Conservation (phyloP, 352 stramenopile species). For the Pseudoperonospora humuli region DNA sequence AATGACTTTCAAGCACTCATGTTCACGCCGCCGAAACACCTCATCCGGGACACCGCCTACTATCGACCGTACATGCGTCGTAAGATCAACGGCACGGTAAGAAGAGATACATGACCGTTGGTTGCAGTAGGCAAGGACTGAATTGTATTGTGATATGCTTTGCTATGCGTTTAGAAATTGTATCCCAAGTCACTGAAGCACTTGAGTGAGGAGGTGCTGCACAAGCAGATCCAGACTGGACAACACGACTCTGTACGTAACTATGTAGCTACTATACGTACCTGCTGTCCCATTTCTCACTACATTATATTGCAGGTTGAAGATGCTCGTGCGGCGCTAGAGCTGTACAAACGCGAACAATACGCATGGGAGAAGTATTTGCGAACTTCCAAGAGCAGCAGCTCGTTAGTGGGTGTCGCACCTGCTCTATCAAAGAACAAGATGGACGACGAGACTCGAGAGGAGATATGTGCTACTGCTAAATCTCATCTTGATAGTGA, state of each 20-base stretch:
- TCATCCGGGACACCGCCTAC: conserved; percentile 77
- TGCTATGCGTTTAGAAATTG: conserved; percentile 56
- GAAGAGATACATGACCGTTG: conserved; percentile 1
- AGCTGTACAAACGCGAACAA: conserved; percentile 80
- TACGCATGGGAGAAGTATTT: conserved; percentile 83
- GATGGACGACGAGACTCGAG: conserved; percentile 9
- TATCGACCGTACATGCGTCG: conserved; percentile 83
- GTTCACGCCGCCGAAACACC: conserved; percentile 71
- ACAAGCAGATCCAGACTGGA: conserved; percentile 61
- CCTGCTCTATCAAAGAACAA: conserved; percentile 33
- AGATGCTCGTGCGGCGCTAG: conserved; percentile 65
- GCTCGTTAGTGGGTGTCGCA: conserved; percentile 44
- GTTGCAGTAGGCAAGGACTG: background rate
- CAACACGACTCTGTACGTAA: conserved; percentile 79
- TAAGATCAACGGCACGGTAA: conserved; percentile 77
- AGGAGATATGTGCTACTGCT: conserved; percentile 16
- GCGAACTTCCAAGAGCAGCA: conserved; percentile 45
- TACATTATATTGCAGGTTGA: conserved; percentile 37
- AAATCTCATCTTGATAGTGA: conserved; percentile 35
- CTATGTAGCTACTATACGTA: background rate
- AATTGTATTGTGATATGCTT: background rate
- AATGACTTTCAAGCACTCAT: conserved; percentile 86
- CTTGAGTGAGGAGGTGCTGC: conserved; percentile 60
- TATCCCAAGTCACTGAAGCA: conserved; percentile 78
- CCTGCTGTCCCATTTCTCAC: background rate